Conservation (phyloP, 2,329 filamentous ascomycete species). For the Colletotrichum sp. region DNA sequence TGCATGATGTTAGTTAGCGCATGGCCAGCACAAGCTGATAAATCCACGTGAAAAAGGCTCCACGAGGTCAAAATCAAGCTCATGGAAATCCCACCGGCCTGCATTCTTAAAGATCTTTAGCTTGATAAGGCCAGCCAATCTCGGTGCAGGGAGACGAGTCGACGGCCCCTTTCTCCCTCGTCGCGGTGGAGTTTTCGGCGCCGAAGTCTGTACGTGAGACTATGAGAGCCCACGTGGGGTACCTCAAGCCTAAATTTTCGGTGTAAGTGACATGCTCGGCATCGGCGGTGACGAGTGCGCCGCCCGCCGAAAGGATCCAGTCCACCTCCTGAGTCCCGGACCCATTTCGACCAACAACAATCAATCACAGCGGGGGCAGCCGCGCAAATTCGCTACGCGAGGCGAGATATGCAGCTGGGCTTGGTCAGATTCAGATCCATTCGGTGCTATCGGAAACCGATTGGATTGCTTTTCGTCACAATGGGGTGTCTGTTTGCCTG, state of each 20-base stretch:
- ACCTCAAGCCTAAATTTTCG: not conserved
- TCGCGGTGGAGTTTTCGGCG: not conserved
- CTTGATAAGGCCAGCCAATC: not conserved
- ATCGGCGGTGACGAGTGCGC: not conserved
- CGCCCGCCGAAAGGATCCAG: not conserved
- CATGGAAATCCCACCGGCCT: not conserved
- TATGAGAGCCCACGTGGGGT: not conserved
- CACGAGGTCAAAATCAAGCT: not conserved
- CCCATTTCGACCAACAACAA: not conserved
- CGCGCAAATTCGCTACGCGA: not conserved
- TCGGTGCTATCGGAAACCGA: not conserved
- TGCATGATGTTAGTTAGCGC: not conserved
- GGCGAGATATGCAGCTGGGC: not conserved
- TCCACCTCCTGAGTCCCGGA: not conserved
- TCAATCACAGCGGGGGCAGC: not conserved
- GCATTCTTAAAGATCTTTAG: not conserved
- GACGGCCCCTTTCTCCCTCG: not conserved
- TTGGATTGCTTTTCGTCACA: not conserved
- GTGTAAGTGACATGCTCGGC: not conserved
- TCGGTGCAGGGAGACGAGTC: not conserved
- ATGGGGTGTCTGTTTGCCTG: not conserved
- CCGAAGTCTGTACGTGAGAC: not conserved
- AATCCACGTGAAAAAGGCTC: not conserved
- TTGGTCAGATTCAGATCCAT: not conserved
- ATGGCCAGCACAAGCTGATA: not conserved